Base-by-base conservation (phyloP, 2,329 filamentous ascomycete genomes). In the Paramyrothecium sp. region DNA sequence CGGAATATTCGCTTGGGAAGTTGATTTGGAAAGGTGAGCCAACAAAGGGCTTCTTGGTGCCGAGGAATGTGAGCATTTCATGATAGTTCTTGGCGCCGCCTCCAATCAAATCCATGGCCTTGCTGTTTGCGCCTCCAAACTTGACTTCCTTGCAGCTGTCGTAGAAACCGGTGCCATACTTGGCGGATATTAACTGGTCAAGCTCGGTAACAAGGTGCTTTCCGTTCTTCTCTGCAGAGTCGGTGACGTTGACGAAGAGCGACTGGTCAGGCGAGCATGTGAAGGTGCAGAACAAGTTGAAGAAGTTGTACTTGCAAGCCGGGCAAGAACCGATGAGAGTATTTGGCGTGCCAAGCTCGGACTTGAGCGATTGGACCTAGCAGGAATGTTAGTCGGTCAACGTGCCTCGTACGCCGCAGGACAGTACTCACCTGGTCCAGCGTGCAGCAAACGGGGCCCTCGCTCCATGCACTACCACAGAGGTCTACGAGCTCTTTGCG, bases 111-210 rank as follows among this genome's bases (percentile, higher is more conserved):
- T 94, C 89, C 84, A 99, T 99, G 17, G 94, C 95, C 67, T 89
- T 92, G 59, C 91, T 89, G 69, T 97, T 97, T 47, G 94, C 93
- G 7, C 93, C 90, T 38, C 95, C 95, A 68, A 98, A 97, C 71
- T 99, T 99, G 75, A 99, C 94, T 72, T 99, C 92, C 75, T 98
- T 98, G 80, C 95, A 99, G 76, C 95, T 99, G 74, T 97, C 84
- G 72, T 93, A 99, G 77, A 99, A 96, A 1, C 90, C 92, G 10
- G 85, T 82, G 48, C 92, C 93, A 71, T 96, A 98, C 54, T 89
- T 81, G 56, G 92, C 82, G 2, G 92, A 91, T 65, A 97, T 87
- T 7, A 98, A 78, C 69, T 97, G 94, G 69, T 97, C 93, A 21
- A 99, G 77, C 76, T 97, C 92, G 1, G 90, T 92, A 16, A 97